These are phyloP conservation scores for Niveomyces coronatus DNA, from an alignment of 2,329 filamentous ascomycete species.

Conservation along the genomic window DNA sequence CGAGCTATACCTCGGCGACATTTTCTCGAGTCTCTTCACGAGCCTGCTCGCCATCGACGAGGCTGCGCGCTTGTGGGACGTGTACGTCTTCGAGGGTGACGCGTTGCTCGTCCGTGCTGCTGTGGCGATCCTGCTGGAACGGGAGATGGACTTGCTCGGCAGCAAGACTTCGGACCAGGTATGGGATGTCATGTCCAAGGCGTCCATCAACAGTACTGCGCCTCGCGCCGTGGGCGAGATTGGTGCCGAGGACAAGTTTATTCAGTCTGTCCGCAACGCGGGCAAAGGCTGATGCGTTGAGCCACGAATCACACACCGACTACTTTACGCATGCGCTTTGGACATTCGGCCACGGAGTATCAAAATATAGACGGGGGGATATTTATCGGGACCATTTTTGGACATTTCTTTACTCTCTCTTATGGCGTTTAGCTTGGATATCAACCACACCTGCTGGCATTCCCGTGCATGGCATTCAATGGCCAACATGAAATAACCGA, in stretches of 20 bases:
- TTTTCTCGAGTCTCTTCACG: constrained; percentile 58
- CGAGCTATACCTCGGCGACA: constrained; percentile 44
- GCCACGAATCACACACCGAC: no score
- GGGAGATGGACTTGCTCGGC: constrained; percentile 41
- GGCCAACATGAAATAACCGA: no score
- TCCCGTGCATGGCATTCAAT: no score
- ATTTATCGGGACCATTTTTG: no score
- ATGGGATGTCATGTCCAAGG: constrained; percentile 24
- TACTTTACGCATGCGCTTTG: no score
- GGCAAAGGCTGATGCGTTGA: constrained; percentile 25
- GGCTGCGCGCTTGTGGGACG: constrained; percentile 66
- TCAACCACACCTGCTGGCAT: no score
- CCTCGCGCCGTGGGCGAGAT: constrained; percentile 27
- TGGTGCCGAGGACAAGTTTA: constrained; percentile 40
- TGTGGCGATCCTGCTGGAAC: constrained; percentile 52
- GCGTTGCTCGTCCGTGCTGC: constrained; percentile 58
- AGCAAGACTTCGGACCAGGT: constrained; percentile 36
- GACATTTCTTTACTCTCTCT: no score
- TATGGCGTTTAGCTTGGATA: no score
- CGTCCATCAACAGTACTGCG: constrained; percentile 19
- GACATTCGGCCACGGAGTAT: background rate
- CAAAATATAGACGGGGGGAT: no score
- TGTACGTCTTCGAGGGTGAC: constrained; percentile 76
- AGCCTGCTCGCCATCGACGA: constrained; percentile 55
- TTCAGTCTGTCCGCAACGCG: constrained; percentile 28